A percentile compares a stretch with the other conserved stretches of the same genome.
phyloP scores from a whole-genome alignment of 1,284 basidiomycete genomes.

The Hortiboletus rubellus region DNA sequence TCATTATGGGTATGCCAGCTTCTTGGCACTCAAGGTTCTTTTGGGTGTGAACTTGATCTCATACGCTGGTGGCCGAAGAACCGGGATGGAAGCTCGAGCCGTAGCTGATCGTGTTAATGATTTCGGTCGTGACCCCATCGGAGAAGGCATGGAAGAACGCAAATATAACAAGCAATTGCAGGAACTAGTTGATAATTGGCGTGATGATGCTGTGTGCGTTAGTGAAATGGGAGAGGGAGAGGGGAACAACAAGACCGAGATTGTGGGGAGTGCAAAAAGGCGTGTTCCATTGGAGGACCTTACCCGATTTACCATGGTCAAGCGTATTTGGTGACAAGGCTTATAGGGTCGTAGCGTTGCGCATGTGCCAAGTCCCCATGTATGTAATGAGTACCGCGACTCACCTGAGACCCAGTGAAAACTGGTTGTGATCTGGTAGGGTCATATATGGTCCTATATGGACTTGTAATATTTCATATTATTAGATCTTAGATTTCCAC shows the following conservation, averaged over 20 bases:
- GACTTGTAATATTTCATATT: too few relatives aligned
- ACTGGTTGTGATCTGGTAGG: too few relatives aligned
- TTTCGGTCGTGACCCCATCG: conserved; percentile 83
- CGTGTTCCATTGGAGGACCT: conserved; percentile 81
- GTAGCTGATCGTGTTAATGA: conserved; percentile 76
- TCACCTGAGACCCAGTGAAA: too few relatives aligned
- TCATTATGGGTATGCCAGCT: conserved; percentile 43
- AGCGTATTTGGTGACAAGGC: conserved; percentile 74
- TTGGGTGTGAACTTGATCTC: conserved; percentile 85
- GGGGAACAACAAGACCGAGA: conserved; percentile 18
- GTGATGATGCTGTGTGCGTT: conserved; percentile 67
- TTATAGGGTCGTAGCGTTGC: too few relatives aligned
- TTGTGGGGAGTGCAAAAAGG: conserved; percentile 47
- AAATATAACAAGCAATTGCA: conserved; percentile 82
- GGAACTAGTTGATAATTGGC: conserved; percentile 63
- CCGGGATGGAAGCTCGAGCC: conserved; percentile 75
- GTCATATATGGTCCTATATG: too few relatives aligned
- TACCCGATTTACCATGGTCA: conserved; percentile 92
- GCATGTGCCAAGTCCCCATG: too few relatives aligned
- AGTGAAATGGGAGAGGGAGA: conserved; percentile 66
- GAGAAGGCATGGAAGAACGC: conserved; percentile 83
- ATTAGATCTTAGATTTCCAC: too few relatives aligned
- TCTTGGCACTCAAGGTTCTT: conserved; percentile 84
- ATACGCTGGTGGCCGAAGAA: conserved; percentile 74
- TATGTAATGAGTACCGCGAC: too few relatives aligned